phyloP scores from a whole-genome alignment of 805 yeast genomes.

The Vanderwaltozyma verrucispora region DNA sequence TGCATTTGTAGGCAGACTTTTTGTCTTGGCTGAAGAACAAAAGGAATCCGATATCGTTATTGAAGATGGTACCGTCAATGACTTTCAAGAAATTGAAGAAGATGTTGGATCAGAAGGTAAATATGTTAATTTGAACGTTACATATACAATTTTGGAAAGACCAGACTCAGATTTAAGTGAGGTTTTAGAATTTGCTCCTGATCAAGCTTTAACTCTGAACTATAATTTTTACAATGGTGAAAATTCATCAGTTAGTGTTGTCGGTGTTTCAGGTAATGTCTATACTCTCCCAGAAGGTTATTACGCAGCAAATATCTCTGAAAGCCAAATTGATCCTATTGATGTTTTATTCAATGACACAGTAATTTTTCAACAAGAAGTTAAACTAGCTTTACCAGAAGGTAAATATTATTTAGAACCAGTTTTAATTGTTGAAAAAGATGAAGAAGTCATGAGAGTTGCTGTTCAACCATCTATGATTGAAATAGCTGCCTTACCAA shows the following conservation, averaged over 20 bases:
- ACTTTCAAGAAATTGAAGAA: neutral
- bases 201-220: slow-evolving; percentile 41
- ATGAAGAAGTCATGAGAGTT: slow-evolving; percentile 41
- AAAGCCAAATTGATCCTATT: slow-evolving; percentile 53
- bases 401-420: slow-evolving; percentile 52
- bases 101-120: slow-evolving; percentile 3
- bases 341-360: slow-evolving; percentile 40
- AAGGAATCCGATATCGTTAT: neutral
- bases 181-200: slow-evolving; percentile 36
- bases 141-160: slow-evolving; percentile 39
- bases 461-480: slow-evolving; percentile 50
- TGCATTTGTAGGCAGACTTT: slow-evolving; percentile 1
- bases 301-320: slow-evolving; percentile 50
- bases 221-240: slow-evolving; percentile 48
- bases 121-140: slow-evolving; percentile 34
- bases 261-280: slow-evolving; percentile 63
- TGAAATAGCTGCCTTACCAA: slow-evolving; percentile 48
- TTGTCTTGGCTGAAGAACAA: slow-evolving; percentile 1
- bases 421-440: slow-evolving; percentile 40
- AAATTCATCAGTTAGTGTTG: slow-evolving; percentile 38
- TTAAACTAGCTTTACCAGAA: slow-evolving; percentile 49
- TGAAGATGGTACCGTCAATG: neutral
- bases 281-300: slow-evolving; percentile 44
- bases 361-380: slow-evolving; percentile 43
- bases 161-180: slow-evolving; percentile 32